phyloP scores from a whole-genome alignment of 2,329 filamentous ascomycete genomes.

The Aspergillus sp. region DNA sequence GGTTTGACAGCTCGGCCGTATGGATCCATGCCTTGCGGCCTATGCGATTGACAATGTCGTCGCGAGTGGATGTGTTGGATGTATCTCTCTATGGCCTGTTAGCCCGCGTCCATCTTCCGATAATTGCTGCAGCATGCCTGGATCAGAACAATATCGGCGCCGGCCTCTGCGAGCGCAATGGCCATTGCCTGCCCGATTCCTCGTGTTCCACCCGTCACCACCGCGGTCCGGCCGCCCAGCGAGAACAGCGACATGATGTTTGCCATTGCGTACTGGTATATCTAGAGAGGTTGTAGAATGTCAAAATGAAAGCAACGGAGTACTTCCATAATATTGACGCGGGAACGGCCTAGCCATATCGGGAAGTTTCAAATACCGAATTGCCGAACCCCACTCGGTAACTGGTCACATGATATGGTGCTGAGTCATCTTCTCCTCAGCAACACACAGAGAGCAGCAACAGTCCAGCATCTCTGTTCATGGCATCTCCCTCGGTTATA shows the following conservation, averaged over 20 bases:
- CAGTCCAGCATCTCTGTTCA: no score
- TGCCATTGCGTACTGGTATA: slow-evolving; percentile 18
- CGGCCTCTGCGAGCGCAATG: slow-evolving; percentile 38
- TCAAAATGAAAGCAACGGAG: no score
- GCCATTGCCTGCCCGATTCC: slow-evolving; percentile 41
- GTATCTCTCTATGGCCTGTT: slow-evolving; percentile 42
- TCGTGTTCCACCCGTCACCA: slow-evolving; percentile 40
- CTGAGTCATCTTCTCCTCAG: no score
- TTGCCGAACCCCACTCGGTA: no score
- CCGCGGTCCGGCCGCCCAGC: slow-evolving; percentile 33
- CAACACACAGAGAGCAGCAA: no score
- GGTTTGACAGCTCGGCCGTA: slow-evolving; percentile 35
- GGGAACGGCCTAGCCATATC: no score
- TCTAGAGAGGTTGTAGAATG: neutral
- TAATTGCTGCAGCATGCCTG: slow-evolving; percentile 19
- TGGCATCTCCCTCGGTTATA: no score
- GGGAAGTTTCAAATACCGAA: no score
- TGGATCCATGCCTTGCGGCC: slow-evolving; percentile 36
- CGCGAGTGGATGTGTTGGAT: slow-evolving; percentile 34
- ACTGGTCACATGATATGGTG: no score
- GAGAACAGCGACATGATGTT: slow-evolving; percentile 28
- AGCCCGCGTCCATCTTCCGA: neutral
- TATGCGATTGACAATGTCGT: slow-evolving; percentile 32
- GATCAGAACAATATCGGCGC: slow-evolving; percentile 37
- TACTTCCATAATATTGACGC: no score